These are phyloP conservation scores for Hypoxylon sp. DNA, from an alignment of 2,329 filamentous ascomycete species.

Conservation along the genomic window DNA sequence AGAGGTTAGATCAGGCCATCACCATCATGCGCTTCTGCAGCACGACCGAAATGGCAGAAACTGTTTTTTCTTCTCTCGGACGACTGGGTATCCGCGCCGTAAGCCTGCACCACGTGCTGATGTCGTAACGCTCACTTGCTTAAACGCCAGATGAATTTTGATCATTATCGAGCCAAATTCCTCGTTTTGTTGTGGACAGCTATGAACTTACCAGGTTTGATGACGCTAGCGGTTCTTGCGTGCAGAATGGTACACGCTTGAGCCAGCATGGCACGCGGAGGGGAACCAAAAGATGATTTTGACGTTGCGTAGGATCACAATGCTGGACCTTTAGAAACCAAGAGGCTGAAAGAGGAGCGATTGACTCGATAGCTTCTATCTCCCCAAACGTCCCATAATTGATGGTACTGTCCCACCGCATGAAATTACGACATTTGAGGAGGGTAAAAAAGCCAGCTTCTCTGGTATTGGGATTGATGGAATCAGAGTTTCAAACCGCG, in stretches of 20 bases:
- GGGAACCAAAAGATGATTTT: conserved; percentile 16
- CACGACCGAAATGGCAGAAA: conserved; percentile 16
- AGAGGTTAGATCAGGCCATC: conserved; percentile 24
- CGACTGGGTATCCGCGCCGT: conserved; percentile 22
- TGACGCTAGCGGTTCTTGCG: conserved; percentile 33
- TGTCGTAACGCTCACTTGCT: conserved; percentile 38
- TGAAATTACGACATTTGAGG: conserved; percentile 22
- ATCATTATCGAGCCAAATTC: conserved; percentile 12
- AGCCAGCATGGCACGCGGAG: conserved; percentile 34
- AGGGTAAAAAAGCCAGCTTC: conserved; percentile 13
- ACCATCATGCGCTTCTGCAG: conserved; percentile 20
- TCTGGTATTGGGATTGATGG: conserved; percentile 24
- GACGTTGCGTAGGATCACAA: conserved; percentile 35
- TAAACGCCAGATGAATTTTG: conserved; percentile 12
- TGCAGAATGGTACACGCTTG: conserved; percentile 26
- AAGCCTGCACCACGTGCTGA: conserved; percentile 39
- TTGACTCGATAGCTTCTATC: conserved; percentile 14
- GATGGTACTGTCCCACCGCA: conserved; percentile 29
- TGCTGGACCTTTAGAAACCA: conserved; percentile 26
- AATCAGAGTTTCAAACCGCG: conserved; percentile 38
- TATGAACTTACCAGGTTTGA: conserved; percentile 21
- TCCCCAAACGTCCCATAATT: conserved; percentile 4
- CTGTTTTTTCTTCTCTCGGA: conserved; percentile 5
- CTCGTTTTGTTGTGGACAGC: conserved; percentile 10
- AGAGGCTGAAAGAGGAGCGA: conserved; percentile 28